Evolutionary conservation across 768 basidiomycete genomes (phyloP).

Genomic region (Leccinum disarticulatum): DNA sequence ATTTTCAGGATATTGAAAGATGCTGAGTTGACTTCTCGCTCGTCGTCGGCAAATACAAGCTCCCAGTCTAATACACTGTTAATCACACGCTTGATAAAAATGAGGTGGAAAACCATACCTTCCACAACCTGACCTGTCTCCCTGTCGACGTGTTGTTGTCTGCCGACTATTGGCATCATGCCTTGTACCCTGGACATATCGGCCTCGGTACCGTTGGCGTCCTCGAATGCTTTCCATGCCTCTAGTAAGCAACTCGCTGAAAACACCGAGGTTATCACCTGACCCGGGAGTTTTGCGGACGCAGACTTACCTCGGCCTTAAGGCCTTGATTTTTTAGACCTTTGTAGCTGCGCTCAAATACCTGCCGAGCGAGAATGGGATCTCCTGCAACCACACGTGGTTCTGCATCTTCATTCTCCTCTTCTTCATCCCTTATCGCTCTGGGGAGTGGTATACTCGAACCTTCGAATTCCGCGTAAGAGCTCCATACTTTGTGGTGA

Average conservation of each 20-base stretch:
- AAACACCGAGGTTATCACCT: conserved; percentile 6
- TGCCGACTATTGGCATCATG: conserved; percentile 92
- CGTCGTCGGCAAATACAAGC: conserved; percentile 94
- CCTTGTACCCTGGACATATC: conserved; percentile 81
- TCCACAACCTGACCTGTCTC: conserved; percentile 86
- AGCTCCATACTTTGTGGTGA: conserved; percentile 97
- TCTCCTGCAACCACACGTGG: conserved; percentile 71
- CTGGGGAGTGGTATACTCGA: conserved; percentile 67
- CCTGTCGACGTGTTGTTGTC: conserved; percentile 78
- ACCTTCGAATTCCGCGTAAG: conserved; percentile 91
- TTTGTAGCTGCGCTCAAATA: conserved; percentile 87
- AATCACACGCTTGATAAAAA: conserved; percentile 1
- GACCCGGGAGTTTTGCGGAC: not conserved
- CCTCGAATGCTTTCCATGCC: conserved; percentile 95
- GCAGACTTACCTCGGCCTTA: conserved; percentile 77
- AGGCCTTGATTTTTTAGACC: conserved; percentile 78
- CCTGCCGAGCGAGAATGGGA: conserved; percentile 61
- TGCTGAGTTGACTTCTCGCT: conserved; percentile 87
- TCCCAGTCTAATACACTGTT: conserved; percentile 73
- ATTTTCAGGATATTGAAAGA: conserved; percentile 95
- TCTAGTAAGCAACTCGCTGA: conserved; percentile 86
- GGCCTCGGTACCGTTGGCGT: conserved; percentile 68
- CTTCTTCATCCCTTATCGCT: conserved; percentile 68
- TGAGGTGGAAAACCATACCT: conserved; percentile 48
- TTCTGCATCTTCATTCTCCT: conserved; percentile 51